Evolutionary conservation across 23 red algal species (phyloP).

Genomic region (Pyropia yezoensis): DNA sequence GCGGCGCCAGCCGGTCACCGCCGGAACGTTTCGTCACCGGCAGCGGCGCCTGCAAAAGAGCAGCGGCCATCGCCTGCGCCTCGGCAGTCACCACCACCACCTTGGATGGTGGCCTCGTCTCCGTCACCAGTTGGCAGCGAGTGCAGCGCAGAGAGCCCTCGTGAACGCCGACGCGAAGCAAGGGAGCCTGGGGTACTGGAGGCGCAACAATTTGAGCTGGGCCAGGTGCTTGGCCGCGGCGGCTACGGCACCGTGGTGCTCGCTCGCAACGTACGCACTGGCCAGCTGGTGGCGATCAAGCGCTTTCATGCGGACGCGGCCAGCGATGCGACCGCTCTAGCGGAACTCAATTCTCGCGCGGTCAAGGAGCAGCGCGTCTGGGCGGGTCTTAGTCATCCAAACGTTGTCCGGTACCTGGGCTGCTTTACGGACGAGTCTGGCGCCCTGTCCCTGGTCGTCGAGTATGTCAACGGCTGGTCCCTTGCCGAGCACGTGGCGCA

Average conservation of each 20-base stretch:
- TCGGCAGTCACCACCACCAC: too few relatives aligned
- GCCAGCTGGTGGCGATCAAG: constrained; percentile 80
- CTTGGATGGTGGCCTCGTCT: too few relatives aligned
- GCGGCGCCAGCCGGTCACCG: too few relatives aligned
- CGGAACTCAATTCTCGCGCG: constrained; percentile 45
- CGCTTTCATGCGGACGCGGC: constrained; percentile 48
- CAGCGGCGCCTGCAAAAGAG: too few relatives aligned
- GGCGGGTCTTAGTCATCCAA: constrained; percentile 57
- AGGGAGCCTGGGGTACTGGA: background rate
- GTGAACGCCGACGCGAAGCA: too few relatives aligned
- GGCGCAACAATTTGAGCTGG: constrained; percentile 75
- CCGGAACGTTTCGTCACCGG: too few relatives aligned
- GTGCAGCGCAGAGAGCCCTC: too few relatives aligned
- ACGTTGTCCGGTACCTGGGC: constrained; percentile 78
- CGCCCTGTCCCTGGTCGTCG: constrained; percentile 57
- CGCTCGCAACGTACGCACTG: constrained; percentile 46
- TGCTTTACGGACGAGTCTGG: constrained; percentile 65
- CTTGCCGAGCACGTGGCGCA: constrained; percentile 79
- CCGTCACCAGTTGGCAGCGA: too few relatives aligned
- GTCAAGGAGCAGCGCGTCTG: constrained; percentile 82
- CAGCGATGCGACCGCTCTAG: constrained; percentile 2
- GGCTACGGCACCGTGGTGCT: constrained; percentile 71
- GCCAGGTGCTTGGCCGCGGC: constrained; percentile 65
- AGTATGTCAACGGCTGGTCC: constrained; percentile 80
- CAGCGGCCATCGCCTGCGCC: too few relatives aligned